These are phyloP conservation scores for Marasmius sp. DNA, from an alignment of 1,284 basidiomycete genomes.

Conservation along the genomic window DNA sequence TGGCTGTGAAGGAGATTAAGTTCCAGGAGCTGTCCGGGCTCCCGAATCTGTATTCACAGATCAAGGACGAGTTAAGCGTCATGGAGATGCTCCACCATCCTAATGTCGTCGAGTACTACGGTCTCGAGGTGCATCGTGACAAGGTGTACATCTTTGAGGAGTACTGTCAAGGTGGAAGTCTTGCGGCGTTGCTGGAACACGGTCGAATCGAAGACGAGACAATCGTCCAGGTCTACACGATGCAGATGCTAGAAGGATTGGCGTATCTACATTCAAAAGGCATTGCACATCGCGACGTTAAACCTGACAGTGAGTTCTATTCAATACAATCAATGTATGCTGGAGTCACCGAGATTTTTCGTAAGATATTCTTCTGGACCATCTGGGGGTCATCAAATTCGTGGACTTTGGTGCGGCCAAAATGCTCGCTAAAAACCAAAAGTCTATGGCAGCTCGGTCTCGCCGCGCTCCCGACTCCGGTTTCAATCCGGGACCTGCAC, in stretches of 20 bases:
- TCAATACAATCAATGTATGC: background rate
- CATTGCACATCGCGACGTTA: conserved; percentile 96
- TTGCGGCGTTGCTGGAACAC: conserved; percentile 89
- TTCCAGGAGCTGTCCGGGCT: conserved; percentile 90
- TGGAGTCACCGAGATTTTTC: conserved; percentile 4
- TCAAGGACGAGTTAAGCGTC: conserved; percentile 95
- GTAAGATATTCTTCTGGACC: conserved; percentile 92
- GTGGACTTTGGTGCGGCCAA: conserved; percentile 99
- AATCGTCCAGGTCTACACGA: conserved; percentile 93
- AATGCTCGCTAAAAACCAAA: conserved; percentile 91
- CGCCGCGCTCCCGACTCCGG: conserved; percentile 49
- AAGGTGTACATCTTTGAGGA: conserved; percentile 99
- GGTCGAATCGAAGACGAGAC: conserved; percentile 97
- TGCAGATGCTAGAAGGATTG: conserved; percentile 96
- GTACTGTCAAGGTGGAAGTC: conserved; percentile 95
- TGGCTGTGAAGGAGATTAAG: conserved; percentile 99
- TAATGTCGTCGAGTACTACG: conserved; percentile 99
- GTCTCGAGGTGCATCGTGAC: conserved; percentile 98
- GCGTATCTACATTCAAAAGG: conserved; percentile 92
- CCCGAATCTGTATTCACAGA: conserved; percentile 87
- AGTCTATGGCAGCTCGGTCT: conserved; percentile 75
- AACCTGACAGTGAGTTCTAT: conserved; percentile 87
- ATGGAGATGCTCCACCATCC: conserved; percentile 99
- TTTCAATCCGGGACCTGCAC: conserved; percentile 18
- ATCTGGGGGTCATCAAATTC: conserved; percentile 93